These are phyloP conservation scores for Coemansia sp. DNA, from an alignment of 192 early-diverging fungal species.

Conservation along the genomic window DNA sequence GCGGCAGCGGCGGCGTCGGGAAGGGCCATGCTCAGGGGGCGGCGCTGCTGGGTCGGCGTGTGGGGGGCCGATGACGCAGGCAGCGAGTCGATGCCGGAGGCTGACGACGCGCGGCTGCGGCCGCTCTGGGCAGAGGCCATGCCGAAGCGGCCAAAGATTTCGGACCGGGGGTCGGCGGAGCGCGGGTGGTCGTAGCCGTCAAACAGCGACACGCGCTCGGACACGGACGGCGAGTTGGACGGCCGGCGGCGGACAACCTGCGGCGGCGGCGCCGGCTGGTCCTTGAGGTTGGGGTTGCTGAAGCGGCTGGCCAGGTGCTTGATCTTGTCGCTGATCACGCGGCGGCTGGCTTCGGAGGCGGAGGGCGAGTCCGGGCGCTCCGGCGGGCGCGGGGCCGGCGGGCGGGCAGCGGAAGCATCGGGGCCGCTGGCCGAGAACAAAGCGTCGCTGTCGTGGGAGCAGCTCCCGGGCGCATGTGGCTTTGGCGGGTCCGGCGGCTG, in stretches of 20 bases:
- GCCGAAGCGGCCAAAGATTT: conserved; percentile 45
- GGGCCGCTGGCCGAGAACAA: conserved; percentile 1
- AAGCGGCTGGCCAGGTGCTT: conserved; percentile 42
- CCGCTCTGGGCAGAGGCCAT: conserved; percentile 24
- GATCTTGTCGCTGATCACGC: conserved; percentile 51
- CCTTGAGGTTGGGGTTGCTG: conserved; percentile 42
- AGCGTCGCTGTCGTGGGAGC: conserved; percentile 32
- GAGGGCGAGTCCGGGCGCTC: conserved; percentile 1
- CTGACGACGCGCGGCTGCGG: conserved; percentile 43
- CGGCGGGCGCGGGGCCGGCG: conserved; percentile 1
- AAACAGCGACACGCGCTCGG: conserved; percentile 49
- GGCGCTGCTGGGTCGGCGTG: not conserved
- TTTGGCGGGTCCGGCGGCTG: conserved; percentile 2
- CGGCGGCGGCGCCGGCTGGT: conserved; percentile 11
- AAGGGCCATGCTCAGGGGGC: conserved; percentile 1
- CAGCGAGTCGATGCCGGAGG: conserved; percentile 8
- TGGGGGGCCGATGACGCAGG: not conserved
- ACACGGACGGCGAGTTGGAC: conserved; percentile 46
- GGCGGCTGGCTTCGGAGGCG: conserved; percentile 18
- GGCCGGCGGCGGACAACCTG: conserved; percentile 33
- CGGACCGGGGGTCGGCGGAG: conserved; percentile 31
- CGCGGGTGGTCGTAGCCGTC: conserved; percentile 18
- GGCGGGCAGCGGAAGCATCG: too few relatives aligned
- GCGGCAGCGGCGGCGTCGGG: not conserved
- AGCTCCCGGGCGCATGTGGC: not conserved